Evolutionary conservation across 192 early-diverging fungal species (phyloP), one percentile per base, ranked within the genome.

Genomic region (Entomortierella parvispora): DNA sequence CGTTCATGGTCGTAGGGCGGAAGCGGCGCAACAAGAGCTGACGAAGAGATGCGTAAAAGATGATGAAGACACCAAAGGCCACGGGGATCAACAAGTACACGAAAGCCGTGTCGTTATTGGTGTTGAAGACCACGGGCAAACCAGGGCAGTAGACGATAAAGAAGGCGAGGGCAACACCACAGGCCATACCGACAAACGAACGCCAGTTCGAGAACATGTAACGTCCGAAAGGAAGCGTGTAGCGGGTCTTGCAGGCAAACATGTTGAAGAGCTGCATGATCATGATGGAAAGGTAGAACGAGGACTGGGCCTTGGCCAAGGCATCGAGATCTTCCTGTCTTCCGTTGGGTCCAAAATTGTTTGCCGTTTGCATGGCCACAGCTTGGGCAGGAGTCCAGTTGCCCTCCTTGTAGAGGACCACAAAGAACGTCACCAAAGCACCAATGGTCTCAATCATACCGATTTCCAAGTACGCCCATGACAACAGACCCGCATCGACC

Each of bases 251-350:
- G 82, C 91, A 93, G 37, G 92, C 92, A 76, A 99, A 97, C 84
- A 96, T 65, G 84, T 97, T 99, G 86, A 95, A 96, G 64, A 93
- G 90, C 69, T 99, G 97, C 82, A 89, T 84, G 64, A 96, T 89
- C 85, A 95, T 82, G 29, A 97, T 81, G 22, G 86, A 83, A 7
- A 93, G 76, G 76, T 93, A 96, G 58, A 86, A 86, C 22, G 83
- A 86, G 8, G 93, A 93, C 64, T 94, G 93, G 26, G 89, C 95
- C 76, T 95, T 91, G 58, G 83, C 86, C 1, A 95, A 82, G 15
- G 92, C 89, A 17, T 90, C 86, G 15, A 20, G 57, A 43, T 76
- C 61, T 6, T n/a, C 23, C 33, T 20, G 44, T 1, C 34, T 26
- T 14, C 58, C 54, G 0, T 6, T 34, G 2, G 52, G n/a, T 4